Conservation (phyloP, 1,139 yeast species). For the Saccharomyces hybrid region DNA sequence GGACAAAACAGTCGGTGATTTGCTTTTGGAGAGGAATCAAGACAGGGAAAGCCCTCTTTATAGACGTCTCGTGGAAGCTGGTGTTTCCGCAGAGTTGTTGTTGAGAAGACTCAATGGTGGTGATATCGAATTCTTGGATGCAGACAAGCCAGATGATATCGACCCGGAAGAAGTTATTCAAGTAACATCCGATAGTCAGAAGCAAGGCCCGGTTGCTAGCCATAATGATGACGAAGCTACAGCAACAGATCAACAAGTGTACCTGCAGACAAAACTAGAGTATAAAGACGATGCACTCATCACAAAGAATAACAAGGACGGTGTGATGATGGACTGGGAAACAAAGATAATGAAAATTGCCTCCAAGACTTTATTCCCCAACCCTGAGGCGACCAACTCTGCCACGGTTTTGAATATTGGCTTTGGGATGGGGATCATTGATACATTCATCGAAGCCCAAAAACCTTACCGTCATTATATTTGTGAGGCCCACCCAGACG, state of each 20-base stretch:
- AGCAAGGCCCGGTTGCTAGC: slow-evolving; percentile 7
- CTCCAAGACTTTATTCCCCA: slow-evolving; percentile 56
- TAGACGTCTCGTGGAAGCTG: slow-evolving; percentile 66
- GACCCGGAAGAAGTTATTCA: slow-evolving; percentile 15
- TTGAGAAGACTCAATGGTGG: slow-evolving; percentile 64
- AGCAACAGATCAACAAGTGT: slow-evolving; percentile 58
- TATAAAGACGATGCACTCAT: slow-evolving; percentile 66
- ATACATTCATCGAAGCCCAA: slow-evolving; percentile 56
- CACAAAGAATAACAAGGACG: slow-evolving; percentile 70
- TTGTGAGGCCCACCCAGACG: slow-evolving; percentile 94
- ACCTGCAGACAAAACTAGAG: slow-evolving; percentile 57
- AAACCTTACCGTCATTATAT: slow-evolving; percentile 70
- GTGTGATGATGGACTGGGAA: slow-evolving; percentile 99
- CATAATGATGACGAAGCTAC: slow-evolving; percentile 44
- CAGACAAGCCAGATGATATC: slow-evolving; percentile 14
- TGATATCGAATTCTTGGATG: slow-evolving; percentile 42
- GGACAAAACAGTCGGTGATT: slow-evolving; percentile 71
- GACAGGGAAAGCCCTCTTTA: slow-evolving; percentile 33
- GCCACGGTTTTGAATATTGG: slow-evolving; percentile 72
- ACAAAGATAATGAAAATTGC: slow-evolving; percentile 72
- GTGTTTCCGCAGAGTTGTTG: slow-evolving; percentile 81
- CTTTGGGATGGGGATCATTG: slow-evolving; percentile 96
- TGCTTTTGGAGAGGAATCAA: slow-evolving; percentile 46
- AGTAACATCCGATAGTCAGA: slow-evolving; percentile 17
- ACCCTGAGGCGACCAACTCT: slow-evolving; percentile 33